Base-by-base conservation (phyloP, 768 basidiomycete genomes). In the Cytidiella melzeri region DNA sequence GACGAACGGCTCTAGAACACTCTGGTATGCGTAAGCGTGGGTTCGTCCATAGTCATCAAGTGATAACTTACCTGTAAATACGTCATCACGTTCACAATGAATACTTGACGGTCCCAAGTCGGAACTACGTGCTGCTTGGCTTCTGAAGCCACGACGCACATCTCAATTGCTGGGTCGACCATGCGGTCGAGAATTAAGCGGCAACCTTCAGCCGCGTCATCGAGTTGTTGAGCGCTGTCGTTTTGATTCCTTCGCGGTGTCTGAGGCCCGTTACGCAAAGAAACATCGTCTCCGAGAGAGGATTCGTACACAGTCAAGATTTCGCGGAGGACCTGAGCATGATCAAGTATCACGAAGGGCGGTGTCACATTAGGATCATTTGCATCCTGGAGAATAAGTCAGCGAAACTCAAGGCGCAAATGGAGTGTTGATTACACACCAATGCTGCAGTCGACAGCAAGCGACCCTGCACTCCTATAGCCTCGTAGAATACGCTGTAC, bases 261-360 rank as follows among this genome's bases (percentile, higher is more conserved):
- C 18, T 42, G 47, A 37, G 10, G 7, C 9, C 37, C 47, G 4
- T 47, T 69, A 12, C 59, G 66, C 37, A 69, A 64, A 37, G 75
- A 69, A 52, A 81, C 78, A 25, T 83, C 80, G 9, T 82, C 86
- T 9, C 92, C 71, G 25, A 94, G 75, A 0, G 93, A 93, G 0
- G 87, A 86, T 27, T 89, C 82, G 64, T 95, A 94, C 4, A 96
- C 92, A 1, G 73, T 67, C 81, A 94, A 87, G 55, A 96, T 81
- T 63, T 97, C 92, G 11, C 87, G 83, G 7, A 98, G 73, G 49
- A 90, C 81, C 53, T 91, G 87, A 0, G 80, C 75, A 38, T 92
- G 83, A 55, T 96, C 92, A 27, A 92, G 77, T 18, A 98, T 80
- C 0, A 77, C 71, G 5, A 85, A 71, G 0, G 94, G 92, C 1